Evolutionary conservation across 805 yeast species (phyloP).

Genomic region (Brettanomyces nanus): DNA sequence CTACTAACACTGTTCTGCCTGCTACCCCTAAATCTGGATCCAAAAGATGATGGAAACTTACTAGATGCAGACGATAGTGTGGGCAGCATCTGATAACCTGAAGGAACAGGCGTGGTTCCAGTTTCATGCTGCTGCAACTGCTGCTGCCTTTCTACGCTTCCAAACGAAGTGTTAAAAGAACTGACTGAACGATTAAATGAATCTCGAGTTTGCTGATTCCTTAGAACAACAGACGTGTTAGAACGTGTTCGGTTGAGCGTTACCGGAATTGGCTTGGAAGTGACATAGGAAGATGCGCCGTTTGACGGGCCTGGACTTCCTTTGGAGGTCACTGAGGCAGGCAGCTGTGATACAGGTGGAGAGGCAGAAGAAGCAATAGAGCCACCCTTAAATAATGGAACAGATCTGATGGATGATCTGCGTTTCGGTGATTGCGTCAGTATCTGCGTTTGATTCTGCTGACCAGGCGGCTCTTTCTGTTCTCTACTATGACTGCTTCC

Average conservation of each 20-base stretch:
- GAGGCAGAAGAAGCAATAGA: slow-evolving; percentile 33
- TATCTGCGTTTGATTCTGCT: slow-evolving; percentile 5
- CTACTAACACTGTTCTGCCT: slow-evolving; percentile 25
- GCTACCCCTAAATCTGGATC: slow-evolving; percentile 37
- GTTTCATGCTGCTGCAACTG: neutral
- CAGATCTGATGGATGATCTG: slow-evolving; percentile 29
- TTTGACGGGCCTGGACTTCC: neutral
- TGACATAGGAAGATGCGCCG: slow-evolving; percentile 15
- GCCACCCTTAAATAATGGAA: slow-evolving; percentile 59
- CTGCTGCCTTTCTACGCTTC: slow-evolving; percentile 4
- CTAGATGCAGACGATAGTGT: slow-evolving; percentile 32
- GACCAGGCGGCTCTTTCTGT: slow-evolving; percentile 15
- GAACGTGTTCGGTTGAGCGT: slow-evolving; percentile 42
- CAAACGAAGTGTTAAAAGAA: slow-evolving; percentile 15
- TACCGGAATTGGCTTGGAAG: slow-evolving; percentile 27
- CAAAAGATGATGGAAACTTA: slow-evolving; percentile 65
- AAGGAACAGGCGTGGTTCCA: slow-evolving; percentile 4
- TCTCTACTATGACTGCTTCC: neutral
- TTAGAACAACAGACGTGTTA: slow-evolving; percentile 41
- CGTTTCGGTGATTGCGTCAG: slow-evolving; percentile 19
- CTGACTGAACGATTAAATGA: slow-evolving; percentile 35
- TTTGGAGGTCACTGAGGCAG: neutral
- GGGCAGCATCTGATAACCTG: slow-evolving; percentile 5
- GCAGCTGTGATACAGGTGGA: slow-evolving; percentile 1
- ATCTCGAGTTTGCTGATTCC: slow-evolving; percentile 27